Conservation (phyloP, 768 basidiomycete genomes). For the Clathrus columnatus region DNA sequence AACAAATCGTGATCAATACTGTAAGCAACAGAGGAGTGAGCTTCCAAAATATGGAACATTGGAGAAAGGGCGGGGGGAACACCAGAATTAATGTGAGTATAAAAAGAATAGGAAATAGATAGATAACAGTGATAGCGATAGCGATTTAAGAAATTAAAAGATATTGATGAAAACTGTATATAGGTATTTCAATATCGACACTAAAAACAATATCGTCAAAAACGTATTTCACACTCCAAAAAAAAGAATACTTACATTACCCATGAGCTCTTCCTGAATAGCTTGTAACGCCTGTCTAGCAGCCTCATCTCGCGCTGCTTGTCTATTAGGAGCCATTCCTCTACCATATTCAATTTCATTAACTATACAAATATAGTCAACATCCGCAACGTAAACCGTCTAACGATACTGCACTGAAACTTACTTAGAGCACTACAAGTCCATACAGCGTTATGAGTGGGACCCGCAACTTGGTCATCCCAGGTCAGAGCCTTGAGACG, state of each 20-base stretch:
- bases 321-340: constrained; percentile 5
- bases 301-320: constrained; percentile 6
- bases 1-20: no score
- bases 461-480: constrained; percentile 3
- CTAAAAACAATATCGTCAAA: no score
- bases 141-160: no score
- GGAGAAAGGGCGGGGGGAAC: no score
- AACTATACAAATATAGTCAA: background rate
- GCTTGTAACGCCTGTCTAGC: constrained; percentile 1
- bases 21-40: no score
- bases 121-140: no score
- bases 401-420: background rate
- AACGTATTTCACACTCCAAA: background rate
- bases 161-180: no score
- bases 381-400: background rate
- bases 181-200: background rate
- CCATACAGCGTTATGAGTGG: constrained; percentile 2
- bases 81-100: no score
- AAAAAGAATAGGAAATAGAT: no score
- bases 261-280: background rate
- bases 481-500: constrained; percentile 4
- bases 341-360: constrained; percentile 8
- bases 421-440: constrained; percentile 1
- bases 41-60: no score
- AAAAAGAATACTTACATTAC: background rate